phyloP scores from a whole-genome alignment of 202 grass and related monocot species.

The Digitaria exilis region DNA sequence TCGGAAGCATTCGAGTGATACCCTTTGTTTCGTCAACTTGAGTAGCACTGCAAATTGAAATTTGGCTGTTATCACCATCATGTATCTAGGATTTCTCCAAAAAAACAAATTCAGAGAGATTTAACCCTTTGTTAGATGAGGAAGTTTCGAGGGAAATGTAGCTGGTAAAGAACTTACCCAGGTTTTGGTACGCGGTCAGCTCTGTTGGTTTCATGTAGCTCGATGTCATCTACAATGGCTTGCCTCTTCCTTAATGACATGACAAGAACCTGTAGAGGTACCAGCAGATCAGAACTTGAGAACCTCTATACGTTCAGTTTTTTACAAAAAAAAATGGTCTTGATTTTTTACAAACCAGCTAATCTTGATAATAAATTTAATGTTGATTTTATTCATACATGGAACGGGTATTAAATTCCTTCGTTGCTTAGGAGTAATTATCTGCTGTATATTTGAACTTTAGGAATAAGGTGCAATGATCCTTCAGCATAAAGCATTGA shows the following conservation, averaged over 20 bases:
- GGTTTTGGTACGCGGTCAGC: slow-evolving; percentile 9
- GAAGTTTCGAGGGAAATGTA: not conserved
- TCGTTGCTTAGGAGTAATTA: not conserved
- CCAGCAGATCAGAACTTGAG: slow-evolving; percentile 27
- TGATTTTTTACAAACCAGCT: not conserved
- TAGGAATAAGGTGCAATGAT: not conserved
- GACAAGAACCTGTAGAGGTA: slow-evolving; percentile 48
- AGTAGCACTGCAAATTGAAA: slow-evolving; percentile 52
- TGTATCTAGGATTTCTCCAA: slow-evolving; percentile 45
- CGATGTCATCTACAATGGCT: slow-evolving; percentile 42
- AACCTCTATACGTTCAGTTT: not conserved
- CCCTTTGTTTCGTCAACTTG: slow-evolving; percentile 46
- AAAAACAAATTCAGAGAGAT: slow-evolving; percentile 18
- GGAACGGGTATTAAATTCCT: not conserved
- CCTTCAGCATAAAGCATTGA: not conserved
- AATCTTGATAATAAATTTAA: not conserved
- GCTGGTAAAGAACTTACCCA: slow-evolving; percentile 45
- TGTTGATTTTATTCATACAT: not conserved
- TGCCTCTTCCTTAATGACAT: slow-evolving; percentile 65
- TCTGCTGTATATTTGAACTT: not conserved
- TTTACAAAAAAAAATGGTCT: not conserved
- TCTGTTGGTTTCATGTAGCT: slow-evolving; percentile 32
- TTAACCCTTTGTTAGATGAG: not conserved
- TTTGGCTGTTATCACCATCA: slow-evolving; percentile 12
- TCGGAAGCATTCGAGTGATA: slow-evolving; percentile 50